These are phyloP conservation scores for Trifolium subterraneum DNA, from an alignment of 306 rosid genomes.

Conservation along the genomic window DNA sequence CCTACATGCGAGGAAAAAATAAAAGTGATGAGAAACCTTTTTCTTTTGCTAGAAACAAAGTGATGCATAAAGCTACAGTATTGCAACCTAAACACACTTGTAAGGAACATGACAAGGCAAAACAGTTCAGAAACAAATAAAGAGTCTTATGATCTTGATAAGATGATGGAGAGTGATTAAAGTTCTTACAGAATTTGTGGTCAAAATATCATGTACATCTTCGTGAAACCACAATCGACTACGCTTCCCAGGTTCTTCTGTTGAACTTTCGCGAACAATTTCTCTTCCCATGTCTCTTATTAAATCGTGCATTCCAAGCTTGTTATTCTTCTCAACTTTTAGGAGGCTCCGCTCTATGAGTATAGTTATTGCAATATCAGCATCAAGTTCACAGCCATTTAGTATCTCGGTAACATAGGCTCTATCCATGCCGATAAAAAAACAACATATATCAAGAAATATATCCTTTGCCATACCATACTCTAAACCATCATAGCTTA, in stretches of 20 bases:
- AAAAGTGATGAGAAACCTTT: not conserved
- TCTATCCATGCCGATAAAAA: not conserved
- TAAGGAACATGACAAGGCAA: not conserved
- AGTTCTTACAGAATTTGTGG: not conserved
- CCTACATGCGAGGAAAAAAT: conserved; percentile 9
- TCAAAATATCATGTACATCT: not conserved
- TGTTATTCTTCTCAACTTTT: not conserved
- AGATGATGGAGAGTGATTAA: not conserved
- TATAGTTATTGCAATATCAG: not conserved
- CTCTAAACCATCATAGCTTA: not conserved
- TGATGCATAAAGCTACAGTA: not conserved
- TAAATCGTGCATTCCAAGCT: not conserved
- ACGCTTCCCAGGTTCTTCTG: not conserved
- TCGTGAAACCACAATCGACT: not conserved
- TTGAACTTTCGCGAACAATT: not conserved
- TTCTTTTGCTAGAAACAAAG: not conserved
- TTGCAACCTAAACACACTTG: not conserved
- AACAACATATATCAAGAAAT: conserved; percentile 1
- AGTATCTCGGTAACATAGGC: not conserved
- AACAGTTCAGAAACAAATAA: not conserved
- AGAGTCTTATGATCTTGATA: not conserved
- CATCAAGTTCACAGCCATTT: not conserved
- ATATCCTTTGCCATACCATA: not conserved
- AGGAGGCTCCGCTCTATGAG: not conserved
- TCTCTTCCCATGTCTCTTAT: conserved; percentile 6